Conservation (phyloP, 73 alveolate genomes). For the Paramecium primaurelia region DNA sequence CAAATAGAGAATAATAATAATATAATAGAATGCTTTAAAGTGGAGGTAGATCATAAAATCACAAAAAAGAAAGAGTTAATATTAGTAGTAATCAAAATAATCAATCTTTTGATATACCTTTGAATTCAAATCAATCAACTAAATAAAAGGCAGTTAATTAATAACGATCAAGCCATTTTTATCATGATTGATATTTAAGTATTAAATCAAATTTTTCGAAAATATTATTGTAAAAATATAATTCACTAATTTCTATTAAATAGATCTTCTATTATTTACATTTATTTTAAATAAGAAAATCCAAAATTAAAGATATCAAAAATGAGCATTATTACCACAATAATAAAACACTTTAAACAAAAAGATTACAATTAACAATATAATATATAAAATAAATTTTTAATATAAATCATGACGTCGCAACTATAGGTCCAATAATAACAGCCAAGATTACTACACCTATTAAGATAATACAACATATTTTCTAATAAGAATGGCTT, state of each 20-base stretch:
- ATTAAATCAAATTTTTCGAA: background rate
- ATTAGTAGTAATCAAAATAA: background rate
- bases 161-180: background rate
- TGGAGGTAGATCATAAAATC: background rate
- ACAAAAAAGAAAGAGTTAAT: background rate
- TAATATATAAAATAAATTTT: too few species aligned
- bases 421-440: slow-evolving; percentile 1
- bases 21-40: background rate
- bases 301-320: too few species aligned
- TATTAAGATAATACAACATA: slow-evolving; percentile 8
- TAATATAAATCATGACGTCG: background rate
- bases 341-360: too few species aligned
- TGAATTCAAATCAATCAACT: background rate
- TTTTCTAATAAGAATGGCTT: background rate
- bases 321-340: too few species aligned
- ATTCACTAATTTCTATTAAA: background rate
- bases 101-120: background rate
- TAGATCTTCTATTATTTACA: background rate
- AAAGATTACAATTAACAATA: too few species aligned
- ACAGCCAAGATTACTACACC: slow-evolving; percentile 21
- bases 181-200: background rate
- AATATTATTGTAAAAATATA: background rate
- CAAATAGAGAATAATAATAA: background rate
- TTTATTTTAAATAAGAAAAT: too few species aligned
- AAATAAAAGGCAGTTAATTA: background rate